Evolutionary conservation across 1,284 basidiomycete genomes (phyloP).

Genomic region (Pascua sp.): DNA sequence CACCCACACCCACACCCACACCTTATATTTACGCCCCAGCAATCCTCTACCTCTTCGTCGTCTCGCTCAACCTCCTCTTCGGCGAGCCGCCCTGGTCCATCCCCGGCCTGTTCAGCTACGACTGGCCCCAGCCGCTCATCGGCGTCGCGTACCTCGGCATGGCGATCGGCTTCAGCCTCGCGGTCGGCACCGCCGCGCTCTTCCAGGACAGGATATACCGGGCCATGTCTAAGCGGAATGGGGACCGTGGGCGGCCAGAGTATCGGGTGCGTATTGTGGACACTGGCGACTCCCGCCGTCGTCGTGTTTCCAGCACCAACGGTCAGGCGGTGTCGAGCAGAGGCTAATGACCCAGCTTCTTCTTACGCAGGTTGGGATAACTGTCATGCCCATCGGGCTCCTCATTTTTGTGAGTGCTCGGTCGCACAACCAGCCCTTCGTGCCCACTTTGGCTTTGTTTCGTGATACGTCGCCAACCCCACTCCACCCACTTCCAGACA

Average conservation of each 20-base stretch:
- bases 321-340: no score
- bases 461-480: no score
- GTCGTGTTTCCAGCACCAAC: no score
- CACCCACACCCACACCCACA: no score
- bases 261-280: slow-evolving; percentile 26
- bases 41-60: slow-evolving; percentile 49
- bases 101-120: slow-evolving; percentile 45
- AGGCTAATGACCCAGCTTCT: slow-evolving; percentile 25
- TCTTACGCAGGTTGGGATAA: slow-evolving; percentile 52
- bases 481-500: no score
- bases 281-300: no score
- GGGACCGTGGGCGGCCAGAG: slow-evolving; percentile 44
- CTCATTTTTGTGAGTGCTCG: slow-evolving; percentile 35
- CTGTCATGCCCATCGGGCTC: slow-evolving; percentile 50
- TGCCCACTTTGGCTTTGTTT: no score
- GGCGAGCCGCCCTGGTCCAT: slow-evolving; percentile 38
- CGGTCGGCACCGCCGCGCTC: slow-evolving; percentile 44
- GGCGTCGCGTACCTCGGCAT: slow-evolving; percentile 50
- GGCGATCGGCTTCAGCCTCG: slow-evolving; percentile 48
- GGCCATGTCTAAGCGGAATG: slow-evolving; percentile 32
- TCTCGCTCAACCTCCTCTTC: slow-evolving; percentile 50
- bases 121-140: slow-evolving; percentile 43
- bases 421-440: no score
- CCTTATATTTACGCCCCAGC: no score
- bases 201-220: slow-evolving; percentile 51